A percentile compares a stretch with the other conserved stretches of the same genome.
phyloP scores from a whole-genome alignment of 192 early-diverging fungal species.

The Umbelopsis isabellina region DNA sequence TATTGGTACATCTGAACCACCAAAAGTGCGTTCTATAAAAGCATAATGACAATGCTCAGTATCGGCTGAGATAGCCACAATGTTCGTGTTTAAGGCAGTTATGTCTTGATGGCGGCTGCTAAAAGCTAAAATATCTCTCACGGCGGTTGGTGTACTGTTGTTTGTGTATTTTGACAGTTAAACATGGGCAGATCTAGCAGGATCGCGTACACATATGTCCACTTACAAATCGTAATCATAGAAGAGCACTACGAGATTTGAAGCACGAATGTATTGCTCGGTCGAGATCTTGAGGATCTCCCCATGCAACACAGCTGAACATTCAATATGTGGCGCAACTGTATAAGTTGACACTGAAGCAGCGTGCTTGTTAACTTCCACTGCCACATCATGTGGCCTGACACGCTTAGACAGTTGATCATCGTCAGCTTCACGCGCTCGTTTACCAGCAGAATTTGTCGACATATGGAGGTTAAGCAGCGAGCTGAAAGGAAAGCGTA shows the following conservation, averaged over 20 bases:
- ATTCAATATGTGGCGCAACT: not conserved
- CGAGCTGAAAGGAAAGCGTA: too few relatives aligned
- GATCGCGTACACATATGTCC: not conserved
- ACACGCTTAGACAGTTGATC: not conserved
- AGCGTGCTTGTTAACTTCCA: not conserved
- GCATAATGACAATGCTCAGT: slow-evolving; percentile 26
- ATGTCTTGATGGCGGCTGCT: slow-evolving; percentile 17
- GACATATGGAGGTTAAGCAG: too few relatives aligned
- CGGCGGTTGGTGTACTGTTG: slow-evolving; percentile 22
- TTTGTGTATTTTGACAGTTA: not conserved
- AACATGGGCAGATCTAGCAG: not conserved
- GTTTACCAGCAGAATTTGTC: not conserved
- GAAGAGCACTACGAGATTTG: slow-evolving; percentile 26
- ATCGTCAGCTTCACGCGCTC: not conserved
- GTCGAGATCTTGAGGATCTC: slow-evolving; percentile 15
- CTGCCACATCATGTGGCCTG: not conserved
- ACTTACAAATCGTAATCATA: slow-evolving; percentile 30
- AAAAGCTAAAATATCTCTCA: slow-evolving; percentile 7
- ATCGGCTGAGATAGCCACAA: slow-evolving; percentile 26
- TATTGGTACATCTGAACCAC: not conserved
- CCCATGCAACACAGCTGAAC: not conserved
- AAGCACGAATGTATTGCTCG: not conserved
- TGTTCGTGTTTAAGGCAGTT: not conserved
- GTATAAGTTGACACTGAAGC: not conserved
- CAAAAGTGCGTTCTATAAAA: slow-evolving; percentile 19